Conservation (phyloP, 108 stramenopile genomes). For the Conticribra guillardii region DNA sequence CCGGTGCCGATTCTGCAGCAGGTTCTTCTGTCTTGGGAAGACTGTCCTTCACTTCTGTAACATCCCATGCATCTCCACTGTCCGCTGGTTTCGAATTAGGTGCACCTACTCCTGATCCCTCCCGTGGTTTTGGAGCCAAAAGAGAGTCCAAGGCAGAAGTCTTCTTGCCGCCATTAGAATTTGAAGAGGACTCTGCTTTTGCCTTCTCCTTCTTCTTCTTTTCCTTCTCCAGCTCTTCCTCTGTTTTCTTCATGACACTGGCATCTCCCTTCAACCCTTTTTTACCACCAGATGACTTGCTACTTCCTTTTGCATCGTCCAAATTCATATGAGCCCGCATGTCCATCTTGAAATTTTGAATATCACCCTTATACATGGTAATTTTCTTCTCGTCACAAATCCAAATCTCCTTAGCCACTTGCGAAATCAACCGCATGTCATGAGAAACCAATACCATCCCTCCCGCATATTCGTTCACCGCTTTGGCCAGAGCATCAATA, state of each 20-base stretch:
- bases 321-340: constrained; percentile 83
- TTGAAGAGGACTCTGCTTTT: neutral
- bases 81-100: neutral
- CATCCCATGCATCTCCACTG: constrained; percentile 20
- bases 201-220: constrained; percentile 21
- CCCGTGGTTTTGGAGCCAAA: constrained; percentile 30
- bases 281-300: constrained; percentile 17
- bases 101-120: constrained; percentile 11
- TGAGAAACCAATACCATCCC: constrained; percentile 97
- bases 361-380: constrained; percentile 86
- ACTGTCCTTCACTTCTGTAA: constrained; percentile 24
- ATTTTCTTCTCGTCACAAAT: constrained; percentile 95
- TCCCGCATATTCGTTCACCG: constrained; percentile 97
- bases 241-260: constrained; percentile 69
- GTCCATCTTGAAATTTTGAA: constrained; percentile 93
- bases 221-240: constrained; percentile 41
- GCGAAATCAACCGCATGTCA: constrained; percentile 98
- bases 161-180: constrained; percentile 18
- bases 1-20: constrained; percentile 3
- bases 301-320: constrained; percentile 39
- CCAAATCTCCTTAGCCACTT: constrained; percentile 99
- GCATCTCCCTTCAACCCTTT: constrained; percentile 80
- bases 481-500: constrained; percentile 97
- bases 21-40: constrained; percentile 26
- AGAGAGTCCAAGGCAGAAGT: constrained; percentile 20